Evolutionary conservation across 257 asterid genomes (phyloP).

Genomic region (Solanum stenotomum): DNA sequence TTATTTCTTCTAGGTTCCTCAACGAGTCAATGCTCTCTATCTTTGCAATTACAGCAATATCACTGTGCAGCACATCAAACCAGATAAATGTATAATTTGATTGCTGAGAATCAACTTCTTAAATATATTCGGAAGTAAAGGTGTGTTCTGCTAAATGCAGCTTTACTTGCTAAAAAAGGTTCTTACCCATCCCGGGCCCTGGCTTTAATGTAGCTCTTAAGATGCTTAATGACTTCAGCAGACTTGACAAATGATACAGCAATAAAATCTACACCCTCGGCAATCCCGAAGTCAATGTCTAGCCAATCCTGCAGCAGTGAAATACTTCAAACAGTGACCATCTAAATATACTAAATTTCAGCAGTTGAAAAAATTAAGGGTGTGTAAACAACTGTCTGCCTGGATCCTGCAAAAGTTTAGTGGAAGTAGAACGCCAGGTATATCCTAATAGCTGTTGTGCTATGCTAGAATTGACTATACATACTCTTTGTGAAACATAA

Average conservation of each 20-base stretch:
- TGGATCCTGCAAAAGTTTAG: not conserved
- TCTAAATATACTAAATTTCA: not conserved
- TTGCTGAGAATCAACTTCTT: not conserved
- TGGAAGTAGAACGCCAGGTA: not conserved
- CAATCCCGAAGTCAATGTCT: conserved; percentile 95
- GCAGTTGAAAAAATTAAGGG: not conserved
- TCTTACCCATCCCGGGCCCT: conserved; percentile 87
- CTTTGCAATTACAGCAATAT: conserved; percentile 81
- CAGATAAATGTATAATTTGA: not conserved
- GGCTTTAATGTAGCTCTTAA: conserved; percentile 89
- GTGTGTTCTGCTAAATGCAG: not conserved
- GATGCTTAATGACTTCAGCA: conserved; percentile 94
- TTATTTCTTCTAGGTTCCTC: conserved; percentile 87
- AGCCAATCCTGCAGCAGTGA: conserved; percentile 72
- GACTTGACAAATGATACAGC: conserved; percentile 98
- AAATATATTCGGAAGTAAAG: not conserved
- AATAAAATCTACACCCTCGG: conserved; percentile 95
- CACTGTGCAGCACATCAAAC: conserved; percentile 41
- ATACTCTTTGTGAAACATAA: not conserved
- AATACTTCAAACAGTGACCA: conserved; percentile 13
- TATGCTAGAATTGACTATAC: not conserved
- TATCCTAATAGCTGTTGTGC: not conserved
- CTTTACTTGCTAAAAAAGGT: not conserved
- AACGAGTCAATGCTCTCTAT: conserved; percentile 95
- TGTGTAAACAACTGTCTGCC: not conserved